Evolutionary conservation across 768 basidiomycete genomes (phyloP), one percentile per base, ranked within the genome.

Genomic region (Psilocybe azurescens): DNA sequence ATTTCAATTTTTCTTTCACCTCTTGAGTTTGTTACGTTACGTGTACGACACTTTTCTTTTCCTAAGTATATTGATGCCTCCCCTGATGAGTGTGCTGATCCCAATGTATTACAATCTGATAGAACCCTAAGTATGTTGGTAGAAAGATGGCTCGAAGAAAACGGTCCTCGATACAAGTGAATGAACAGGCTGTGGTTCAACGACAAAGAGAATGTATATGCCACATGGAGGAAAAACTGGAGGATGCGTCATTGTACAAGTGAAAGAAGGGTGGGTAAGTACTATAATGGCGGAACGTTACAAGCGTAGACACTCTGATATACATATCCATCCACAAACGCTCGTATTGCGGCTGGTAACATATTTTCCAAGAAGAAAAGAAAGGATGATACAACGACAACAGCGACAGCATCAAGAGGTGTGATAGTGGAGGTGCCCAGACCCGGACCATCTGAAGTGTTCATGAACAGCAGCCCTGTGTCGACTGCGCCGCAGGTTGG

Each of bases 401-500:
- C 50, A 30, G 30, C 36, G 36, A 38, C 39, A 53, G 32, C 50
- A 62, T 53, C 57, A 61, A 47, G 28, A 44, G 29, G 57, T 30
- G 39, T 38, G 62, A 50, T 39, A 38, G 46, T 10, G 58, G 56
- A 55, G 60, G 48, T 50, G 39, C 52, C 55, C 55, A 36, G 36
- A 56, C 41, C 41, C 52, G 11, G 30, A 49, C 56, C 32, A 46
- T 49, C 39, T 9, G 9, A 38, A 24, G n/a, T n/a, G 28, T 56
- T 78, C 66, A 80, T 75, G 78, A 84, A 72, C 88, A 88, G 67
- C 90, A 91, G 20, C 81, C 79, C 41, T 71, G 68, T n/a, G 77
- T 59, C 39, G 77, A 64, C 67, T 81, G 81, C 48, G 77, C 68
- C 50, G 80, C 69, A 44, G 88, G 86, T 69, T 88, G 87, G 69